Conservation (phyloP, 2,329 filamentous ascomycete genomes). For the Botryotinia convoluta region DNA sequence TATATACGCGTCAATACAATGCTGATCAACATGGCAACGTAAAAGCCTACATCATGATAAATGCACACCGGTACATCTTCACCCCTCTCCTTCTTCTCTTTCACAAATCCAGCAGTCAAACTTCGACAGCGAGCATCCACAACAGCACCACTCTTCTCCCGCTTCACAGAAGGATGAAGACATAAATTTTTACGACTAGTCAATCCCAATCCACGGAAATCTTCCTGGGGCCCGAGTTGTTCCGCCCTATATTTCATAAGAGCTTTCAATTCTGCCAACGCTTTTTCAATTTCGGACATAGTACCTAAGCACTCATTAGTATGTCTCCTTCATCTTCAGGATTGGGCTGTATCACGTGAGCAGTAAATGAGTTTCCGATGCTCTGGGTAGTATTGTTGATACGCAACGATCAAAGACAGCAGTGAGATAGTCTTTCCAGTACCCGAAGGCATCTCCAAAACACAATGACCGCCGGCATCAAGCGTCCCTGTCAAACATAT, state of each 20-base stretch:
- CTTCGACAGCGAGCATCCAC: conserved; percentile 96
- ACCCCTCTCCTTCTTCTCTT: conserved; percentile 93
- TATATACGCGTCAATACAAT: conserved; percentile 8
- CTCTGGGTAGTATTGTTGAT: conserved; percentile 90
- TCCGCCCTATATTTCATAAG: conserved; percentile 93
- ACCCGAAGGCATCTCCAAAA: conserved; percentile 97
- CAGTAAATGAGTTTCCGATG: conserved; percentile 97
- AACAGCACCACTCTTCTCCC: conserved; percentile 90
- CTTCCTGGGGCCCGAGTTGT: conserved; percentile 85
- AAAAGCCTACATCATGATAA: conserved; percentile 75
- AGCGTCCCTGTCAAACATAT: conserved; percentile 59
- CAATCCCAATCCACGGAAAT: conserved; percentile 86
- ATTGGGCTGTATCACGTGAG: conserved; percentile 59
- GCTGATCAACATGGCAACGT: neutral
- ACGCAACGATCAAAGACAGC: conserved; percentile 91
- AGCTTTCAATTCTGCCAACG: conserved; percentile 82
- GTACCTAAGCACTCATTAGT: conserved; percentile 53
- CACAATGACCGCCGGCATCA: conserved; percentile 91
- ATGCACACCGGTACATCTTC: conserved; percentile 93
- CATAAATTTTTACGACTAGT: conserved; percentile 98
- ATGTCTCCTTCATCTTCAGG: neutral
- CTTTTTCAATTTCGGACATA: conserved; percentile 99
- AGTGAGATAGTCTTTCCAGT: conserved; percentile 97
- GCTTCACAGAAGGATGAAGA: conserved; percentile 90
- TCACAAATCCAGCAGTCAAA: conserved; percentile 93